Conservation (phyloP, 129 eudicot species). For the Daucus carota region DH1_v3.0 NC_030387.2:6618501-6619000, state of each 20-base stretch:
- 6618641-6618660: slow-evolving; percentile 61
- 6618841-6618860: slow-evolving; percentile 25
- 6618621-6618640: slow-evolving; percentile 87
- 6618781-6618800: slow-evolving; percentile 53
- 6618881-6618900: slow-evolving; percentile 27
- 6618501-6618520: background rate
- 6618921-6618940: slow-evolving; percentile 28
- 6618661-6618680: slow-evolving; percentile 69
- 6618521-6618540: background rate
- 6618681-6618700: slow-evolving; percentile 6
- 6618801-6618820: slow-evolving; percentile 39
- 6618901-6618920: slow-evolving; percentile 23
- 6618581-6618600: slow-evolving; percentile 46
- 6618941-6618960: slow-evolving; percentile 21
- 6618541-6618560: slow-evolving; percentile 6
- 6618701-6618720: background rate
- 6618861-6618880: slow-evolving; percentile 27
- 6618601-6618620: slow-evolving; percentile 60
- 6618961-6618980: slow-evolving; percentile 31
- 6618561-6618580: slow-evolving; percentile 22
- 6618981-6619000: slow-evolving; percentile 81
- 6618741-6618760: slow-evolving; percentile 33
- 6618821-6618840: slow-evolving; percentile 20
- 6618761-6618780: slow-evolving; percentile 45
- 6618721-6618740: slow-evolving; percentile 12